These are phyloP conservation scores for Oryza glaberrima DNA, from an alignment of 176 grass and related monocot species.

Conservation along the genomic window DNA sequence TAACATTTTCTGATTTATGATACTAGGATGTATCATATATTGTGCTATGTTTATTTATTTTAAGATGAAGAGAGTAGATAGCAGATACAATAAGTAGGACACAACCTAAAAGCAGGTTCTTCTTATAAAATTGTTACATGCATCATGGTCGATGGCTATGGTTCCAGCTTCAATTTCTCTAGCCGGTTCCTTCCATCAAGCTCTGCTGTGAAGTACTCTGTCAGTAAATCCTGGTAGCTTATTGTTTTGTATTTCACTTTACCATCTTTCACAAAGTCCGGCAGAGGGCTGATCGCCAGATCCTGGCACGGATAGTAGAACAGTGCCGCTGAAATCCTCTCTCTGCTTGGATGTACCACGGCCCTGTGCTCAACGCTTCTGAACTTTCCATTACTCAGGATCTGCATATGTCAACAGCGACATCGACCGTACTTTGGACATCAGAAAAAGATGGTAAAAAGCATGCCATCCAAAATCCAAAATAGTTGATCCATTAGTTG, in stretches of 20 bases:
- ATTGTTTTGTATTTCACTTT: not conserved
- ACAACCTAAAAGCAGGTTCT: not conserved
- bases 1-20: too few species aligned
- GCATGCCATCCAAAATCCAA: too few species aligned
- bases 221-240: not conserved
- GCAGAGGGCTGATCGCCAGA: conserved; percentile 30
- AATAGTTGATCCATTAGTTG: too few species aligned
- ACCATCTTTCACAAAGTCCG: conserved; percentile 20
- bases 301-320: conserved; percentile 31
- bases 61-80: too few species aligned
- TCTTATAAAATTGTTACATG: not conserved
- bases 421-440: too few species aligned
- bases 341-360: conserved; percentile 32
- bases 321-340: conserved; percentile 29
- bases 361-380: conserved; percentile 41
- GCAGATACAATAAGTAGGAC: not conserved
- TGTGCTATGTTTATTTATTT: too few species aligned
- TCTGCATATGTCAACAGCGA: not conserved
- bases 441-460: too few species aligned
- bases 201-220: not conserved
- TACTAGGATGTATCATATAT: too few species aligned
- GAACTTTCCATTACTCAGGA: conserved; percentile 40
- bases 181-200: not conserved
- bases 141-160: not conserved
- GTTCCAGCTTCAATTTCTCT: not conserved